Evolutionary conservation across 2,329 filamentous ascomycete genomes (phyloP), one percentile per base, ranked within the genome.

Genomic region (Phialemonium atrogriseum): DNA sequence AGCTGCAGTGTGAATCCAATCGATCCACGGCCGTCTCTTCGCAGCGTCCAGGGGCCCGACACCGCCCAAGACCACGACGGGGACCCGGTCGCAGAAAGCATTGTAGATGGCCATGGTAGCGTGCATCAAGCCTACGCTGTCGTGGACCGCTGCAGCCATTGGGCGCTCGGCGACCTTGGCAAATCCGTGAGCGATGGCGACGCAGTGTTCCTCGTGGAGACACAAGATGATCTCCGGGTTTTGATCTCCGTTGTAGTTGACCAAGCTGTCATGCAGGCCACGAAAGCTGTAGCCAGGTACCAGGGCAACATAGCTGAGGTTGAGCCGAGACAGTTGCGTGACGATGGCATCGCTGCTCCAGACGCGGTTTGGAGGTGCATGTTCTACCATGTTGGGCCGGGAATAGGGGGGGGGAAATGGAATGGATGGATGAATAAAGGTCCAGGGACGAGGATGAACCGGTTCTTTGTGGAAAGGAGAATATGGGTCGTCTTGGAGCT

Each of bases 161-260:
- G 34, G 34, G 6, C 25, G 19, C 21, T 32, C 24, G 20, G 24
- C 26, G 11, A 36, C 34, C 14, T 36, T 36, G 29, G 34, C 34
- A 16, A 27, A 36, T 14, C 34, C 34, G 21, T 36, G 34, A 15
- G 29, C 34, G 6, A 36, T 22, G 14, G 29, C 29, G 9, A 36
- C 21, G 34, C 34, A 36, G 34, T 36, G 34, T 25, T 36, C 34
- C 23, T 36, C 34, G 24, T 36, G 34, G 19, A 36, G 24, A 17
- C 34, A 36, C 11, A 36, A 14, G 23, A 36, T 18, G 8, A 36
- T 36, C 34, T 36, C 15, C 8, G 34, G 34, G 29, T 36, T 16
- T 20, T 13, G 14, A 14, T 36, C 25, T 19, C 22, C 20, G 28
- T 36, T 36, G 24, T 36, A 36, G 34, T 36, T 32, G n/a, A 36